phyloP scores from a whole-genome alignment of 306 rosid genomes.

The Sicyos baderoa region DNA sequence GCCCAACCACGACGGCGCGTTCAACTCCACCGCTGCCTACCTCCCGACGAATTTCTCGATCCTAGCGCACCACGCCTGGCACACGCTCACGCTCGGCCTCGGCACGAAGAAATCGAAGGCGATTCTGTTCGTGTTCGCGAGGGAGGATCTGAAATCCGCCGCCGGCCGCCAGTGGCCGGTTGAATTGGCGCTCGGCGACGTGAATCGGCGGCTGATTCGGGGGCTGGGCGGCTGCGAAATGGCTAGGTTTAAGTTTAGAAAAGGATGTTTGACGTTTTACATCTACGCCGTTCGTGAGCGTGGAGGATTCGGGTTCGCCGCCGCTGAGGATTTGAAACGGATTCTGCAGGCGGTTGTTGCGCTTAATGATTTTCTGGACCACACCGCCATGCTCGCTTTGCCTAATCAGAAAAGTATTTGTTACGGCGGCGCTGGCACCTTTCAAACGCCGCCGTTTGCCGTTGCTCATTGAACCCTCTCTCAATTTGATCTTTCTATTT shows the following conservation, averaged over 20 bases:
- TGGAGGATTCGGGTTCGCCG: slow-evolving; percentile 56
- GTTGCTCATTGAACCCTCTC: slow-evolving; percentile 53
- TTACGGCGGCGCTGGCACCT: slow-evolving; percentile 25
- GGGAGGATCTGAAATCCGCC: slow-evolving; percentile 41
- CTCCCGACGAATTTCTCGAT: slow-evolving; percentile 91
- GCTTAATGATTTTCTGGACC: slow-evolving; percentile 89
- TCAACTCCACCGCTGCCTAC: slow-evolving; percentile 70
- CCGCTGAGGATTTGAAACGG: slow-evolving; percentile 55
- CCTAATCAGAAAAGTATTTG: slow-evolving; percentile 67
- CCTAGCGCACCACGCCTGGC: slow-evolving; percentile 93
- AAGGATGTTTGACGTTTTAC: slow-evolving; percentile 86
- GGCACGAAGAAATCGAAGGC: slow-evolving; percentile 89
- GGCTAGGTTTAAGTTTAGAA: slow-evolving; percentile 92
- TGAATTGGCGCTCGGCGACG: slow-evolving; percentile 80
- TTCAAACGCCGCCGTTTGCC: slow-evolving; percentile 24
- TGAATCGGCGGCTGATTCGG: slow-evolving; percentile 59
- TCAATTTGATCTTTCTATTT: background rate
- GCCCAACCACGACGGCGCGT: slow-evolving; percentile 32
- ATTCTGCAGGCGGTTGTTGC: slow-evolving; percentile 62
- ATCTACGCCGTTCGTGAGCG: slow-evolving; percentile 63
- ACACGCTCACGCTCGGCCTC: slow-evolving; percentile 81
- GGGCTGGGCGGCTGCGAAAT: slow-evolving; percentile 59
- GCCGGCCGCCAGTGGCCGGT: slow-evolving; percentile 62
- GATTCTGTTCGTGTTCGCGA: slow-evolving; percentile 64
- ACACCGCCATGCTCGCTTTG: slow-evolving; percentile 88